Conservation (phyloP, 345 rosid species). For the Anacardium occidentale region DNA sequence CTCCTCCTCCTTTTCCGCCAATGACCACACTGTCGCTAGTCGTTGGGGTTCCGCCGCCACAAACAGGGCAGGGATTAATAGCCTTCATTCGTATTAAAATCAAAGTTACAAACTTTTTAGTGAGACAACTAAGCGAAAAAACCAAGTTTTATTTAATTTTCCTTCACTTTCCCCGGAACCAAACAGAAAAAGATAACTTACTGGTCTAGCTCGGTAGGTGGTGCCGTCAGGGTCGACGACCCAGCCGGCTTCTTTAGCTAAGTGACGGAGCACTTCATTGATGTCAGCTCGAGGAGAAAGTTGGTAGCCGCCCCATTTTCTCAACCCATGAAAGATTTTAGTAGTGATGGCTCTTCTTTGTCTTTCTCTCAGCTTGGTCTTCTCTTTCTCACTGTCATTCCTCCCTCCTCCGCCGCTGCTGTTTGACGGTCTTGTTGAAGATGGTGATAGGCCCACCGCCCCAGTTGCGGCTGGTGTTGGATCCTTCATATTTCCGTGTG, state of each 20-base stretch:
- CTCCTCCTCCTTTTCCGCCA: slow-evolving; percentile 13
- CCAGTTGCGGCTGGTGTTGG: not conserved
- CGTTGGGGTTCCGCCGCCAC: slow-evolving; percentile 30
- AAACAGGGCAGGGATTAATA: slow-evolving; percentile 35
- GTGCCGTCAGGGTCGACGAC: slow-evolving; percentile 49
- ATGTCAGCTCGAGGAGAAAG: slow-evolving; percentile 51
- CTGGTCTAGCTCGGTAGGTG: slow-evolving; percentile 36
- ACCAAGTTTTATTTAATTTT: not conserved
- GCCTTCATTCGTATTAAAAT: slow-evolving; percentile 14
- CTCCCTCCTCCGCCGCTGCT: slow-evolving; percentile 21
- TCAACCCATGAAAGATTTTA: slow-evolving; percentile 47
- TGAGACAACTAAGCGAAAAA: not conserved
- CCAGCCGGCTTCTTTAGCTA: slow-evolving; percentile 59
- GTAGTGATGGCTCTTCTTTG: slow-evolving; percentile 50
- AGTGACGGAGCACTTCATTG: slow-evolving; percentile 48
- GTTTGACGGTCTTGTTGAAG: not conserved
- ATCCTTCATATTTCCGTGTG: slow-evolving; percentile 1
- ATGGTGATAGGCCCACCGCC: slow-evolving; percentile 21
- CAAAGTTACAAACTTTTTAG: too few relatives aligned
- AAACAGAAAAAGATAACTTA: not conserved
- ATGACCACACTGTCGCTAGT: slow-evolving; percentile 33
- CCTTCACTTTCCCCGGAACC: not conserved
- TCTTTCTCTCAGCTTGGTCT: slow-evolving; percentile 50
- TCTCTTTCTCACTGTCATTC: slow-evolving; percentile 52
- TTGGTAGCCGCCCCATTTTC: slow-evolving; percentile 43